Base-by-base conservation (phyloP, 1,139 yeast species). In the Sugiyamaella paludigena region DNA sequence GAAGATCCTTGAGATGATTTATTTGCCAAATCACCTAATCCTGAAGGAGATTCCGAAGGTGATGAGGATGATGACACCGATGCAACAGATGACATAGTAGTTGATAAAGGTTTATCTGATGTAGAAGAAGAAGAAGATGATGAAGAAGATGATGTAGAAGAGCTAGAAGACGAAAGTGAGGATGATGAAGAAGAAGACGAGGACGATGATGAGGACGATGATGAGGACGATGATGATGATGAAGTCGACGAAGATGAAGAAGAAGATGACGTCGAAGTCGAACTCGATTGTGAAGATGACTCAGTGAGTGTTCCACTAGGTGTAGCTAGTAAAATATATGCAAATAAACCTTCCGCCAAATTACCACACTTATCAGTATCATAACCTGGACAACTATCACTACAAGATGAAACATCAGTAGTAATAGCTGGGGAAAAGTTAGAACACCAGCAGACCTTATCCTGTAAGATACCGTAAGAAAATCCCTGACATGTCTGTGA, bases 391-490 rank as follows among this genome's bases (percentile, higher is more conserved):
- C 89, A 83, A 1, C 65, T 59, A 2, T 62, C 65, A 36, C 68
- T 60, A 66, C 89, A 83, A 24, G 71, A 56, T 33, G 62, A 58
- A 1, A 67, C 65, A 30, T 53, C 45, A 7, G 57, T 41, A 1
- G 77, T 68, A 28, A 62, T 59, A 1, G 61, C 70, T 0, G 87
- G 87, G 4, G 76, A 66, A 33, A 65, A 61, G 59, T 82, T 73
- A 9, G 85, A 74, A 61, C 89, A 83, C 79, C 83, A 83, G 65
- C 89, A 83, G 43, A 71, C 53, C 46, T 67, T 58, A 24, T 70
- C 72, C 51, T 75, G 83, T 13, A 82, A 66, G 41, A 83, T 73
- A 4, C 81, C 88, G 49, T 75, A 79, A 2, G 81, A 74, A 58
- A 68, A 78, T n/a, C 79, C 81, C 2, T 52, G 31, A 61, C 89